Conservation (phyloP, 2,329 filamentous ascomycete genomes). For the Aspergillus udagawae region DNA sequence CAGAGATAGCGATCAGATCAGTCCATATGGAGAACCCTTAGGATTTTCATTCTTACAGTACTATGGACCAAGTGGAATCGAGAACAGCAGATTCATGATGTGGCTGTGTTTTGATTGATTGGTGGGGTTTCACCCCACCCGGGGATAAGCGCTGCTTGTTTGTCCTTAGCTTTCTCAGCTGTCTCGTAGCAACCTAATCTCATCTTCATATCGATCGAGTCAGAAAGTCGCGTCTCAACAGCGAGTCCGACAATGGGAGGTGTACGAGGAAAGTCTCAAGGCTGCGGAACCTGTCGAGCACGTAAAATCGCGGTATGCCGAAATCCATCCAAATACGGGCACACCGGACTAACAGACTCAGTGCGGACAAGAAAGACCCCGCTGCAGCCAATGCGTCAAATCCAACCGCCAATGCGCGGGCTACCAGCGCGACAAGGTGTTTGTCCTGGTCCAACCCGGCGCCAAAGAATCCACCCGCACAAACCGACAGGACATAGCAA, state of each 20-base stretch:
- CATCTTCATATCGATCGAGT: background rate
- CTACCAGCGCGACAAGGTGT: conserved; percentile 25
- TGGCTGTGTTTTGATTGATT: background rate
- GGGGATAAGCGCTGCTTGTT: background rate
- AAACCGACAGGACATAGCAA: background rate
- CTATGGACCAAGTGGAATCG: no score
- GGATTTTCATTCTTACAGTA: no score
- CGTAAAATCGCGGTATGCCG: background rate
- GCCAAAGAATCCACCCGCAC: conserved; percentile 3
- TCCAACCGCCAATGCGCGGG: conserved; percentile 28
- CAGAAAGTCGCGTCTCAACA: background rate
- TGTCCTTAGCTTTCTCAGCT: background rate
- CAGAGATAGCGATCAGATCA: no score
- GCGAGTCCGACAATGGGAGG: background rate
- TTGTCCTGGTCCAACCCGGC: conserved; percentile 23
- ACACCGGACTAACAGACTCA: conserved; percentile 1
- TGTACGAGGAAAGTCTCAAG: background rate
- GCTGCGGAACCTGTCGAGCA: background rate
- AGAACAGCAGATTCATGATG: no score
- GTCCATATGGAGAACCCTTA: no score
- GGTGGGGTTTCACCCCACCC: background rate
- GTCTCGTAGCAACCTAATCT: background rate
- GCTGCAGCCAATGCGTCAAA: conserved; percentile 26
- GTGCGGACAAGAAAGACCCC: conserved; percentile 28
- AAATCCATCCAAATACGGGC: no score